Evolutionary conservation across 2,329 filamentous ascomycete species (phyloP).

Genomic region (Aaosphaeria pasadenensis): DNA sequence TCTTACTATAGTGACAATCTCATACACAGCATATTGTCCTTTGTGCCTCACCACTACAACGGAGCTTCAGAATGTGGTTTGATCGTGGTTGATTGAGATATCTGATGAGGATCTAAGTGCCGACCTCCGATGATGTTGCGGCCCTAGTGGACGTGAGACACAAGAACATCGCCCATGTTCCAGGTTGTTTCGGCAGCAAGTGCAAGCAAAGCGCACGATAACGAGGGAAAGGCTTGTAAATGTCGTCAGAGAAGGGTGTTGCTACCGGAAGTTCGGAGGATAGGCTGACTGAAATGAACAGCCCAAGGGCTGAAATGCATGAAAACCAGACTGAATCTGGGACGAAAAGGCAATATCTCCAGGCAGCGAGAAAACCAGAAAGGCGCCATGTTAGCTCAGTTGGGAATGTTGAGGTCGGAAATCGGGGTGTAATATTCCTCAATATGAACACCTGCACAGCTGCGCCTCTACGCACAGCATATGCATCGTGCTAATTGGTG

Average conservation of each 20-base stretch:
- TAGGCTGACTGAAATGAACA: background rate
- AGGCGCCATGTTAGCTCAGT: constrained; percentile 7
- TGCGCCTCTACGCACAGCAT: background rate
- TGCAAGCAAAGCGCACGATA: background rate
- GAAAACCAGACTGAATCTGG: constrained; percentile 8
- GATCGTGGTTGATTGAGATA: too few relatives aligned
- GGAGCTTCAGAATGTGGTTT: too few relatives aligned
- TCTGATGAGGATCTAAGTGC: too few relatives aligned
- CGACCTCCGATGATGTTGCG: too few relatives aligned
- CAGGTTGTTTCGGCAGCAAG: background rate
- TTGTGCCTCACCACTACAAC: too few relatives aligned
- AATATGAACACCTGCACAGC: background rate
- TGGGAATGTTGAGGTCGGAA: background rate
- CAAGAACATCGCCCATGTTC: background rate
- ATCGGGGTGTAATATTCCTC: background rate
- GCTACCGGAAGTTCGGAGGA: background rate
- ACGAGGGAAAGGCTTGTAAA: background rate
- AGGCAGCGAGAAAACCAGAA: constrained; percentile 26
- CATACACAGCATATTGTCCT: too few relatives aligned
- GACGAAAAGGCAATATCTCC: constrained; percentile 16
- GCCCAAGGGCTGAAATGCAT: constrained; percentile 11
- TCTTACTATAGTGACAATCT: too few relatives aligned
- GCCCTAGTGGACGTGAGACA: too few relatives aligned
- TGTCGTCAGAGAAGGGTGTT: background rate
- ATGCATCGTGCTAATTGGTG: background rate